Base-by-base conservation (phyloP, 306 rosid species). In the Canavalia ensiformis region DNA sequence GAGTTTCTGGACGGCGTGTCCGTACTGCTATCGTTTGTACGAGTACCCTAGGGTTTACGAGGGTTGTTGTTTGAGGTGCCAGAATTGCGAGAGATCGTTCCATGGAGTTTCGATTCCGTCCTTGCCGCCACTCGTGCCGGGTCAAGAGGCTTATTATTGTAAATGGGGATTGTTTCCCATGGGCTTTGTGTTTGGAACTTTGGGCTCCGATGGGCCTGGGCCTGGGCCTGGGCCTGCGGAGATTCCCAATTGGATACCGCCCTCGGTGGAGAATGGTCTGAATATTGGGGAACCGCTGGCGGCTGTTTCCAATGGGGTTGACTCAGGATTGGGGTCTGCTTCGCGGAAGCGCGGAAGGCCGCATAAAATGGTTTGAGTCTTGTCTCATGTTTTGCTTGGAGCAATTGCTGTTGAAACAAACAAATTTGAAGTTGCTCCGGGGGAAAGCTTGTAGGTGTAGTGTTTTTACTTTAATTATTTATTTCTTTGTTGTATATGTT, bases 1-100 rank as follows among this genome's bases (percentile, higher is more conserved):
- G 64, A 91, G 80, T 31, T 95, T 96, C 86, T 96, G 99, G 99
- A 96, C 98, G 13, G 89, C 92, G n/a, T 96, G 99, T 25, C 98
- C 99, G 0, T 95, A 95, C 86, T 95, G 99, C 66, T 95, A 85
- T 58, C 71, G 73, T 3, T 18, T 95, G 84, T 95, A 84, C 47
- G 97, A 95, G 88, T 96, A 90, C 68, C 89, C 91, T 39, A 80
- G 86, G 86, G 90, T 85, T 69, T 96, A 90, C 70, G 94, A 92
- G 83, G 92, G 88, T 0, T 92, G 94, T 65, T 91, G 98, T 41
- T 73, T 96, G 79, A 86, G 87, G 88, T 96, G 99, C 67, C 97
- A 96, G 88, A 91, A 86, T 28, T 96, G 99, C 72, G 63, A 84
- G 72, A 86, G 90, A 55, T 91, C 94, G 0, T 96, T 93, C 31